Evolutionary conservation across 2,329 filamentous ascomycete genomes (phyloP).

Genomic region (Sclerotinia minor): DNA sequence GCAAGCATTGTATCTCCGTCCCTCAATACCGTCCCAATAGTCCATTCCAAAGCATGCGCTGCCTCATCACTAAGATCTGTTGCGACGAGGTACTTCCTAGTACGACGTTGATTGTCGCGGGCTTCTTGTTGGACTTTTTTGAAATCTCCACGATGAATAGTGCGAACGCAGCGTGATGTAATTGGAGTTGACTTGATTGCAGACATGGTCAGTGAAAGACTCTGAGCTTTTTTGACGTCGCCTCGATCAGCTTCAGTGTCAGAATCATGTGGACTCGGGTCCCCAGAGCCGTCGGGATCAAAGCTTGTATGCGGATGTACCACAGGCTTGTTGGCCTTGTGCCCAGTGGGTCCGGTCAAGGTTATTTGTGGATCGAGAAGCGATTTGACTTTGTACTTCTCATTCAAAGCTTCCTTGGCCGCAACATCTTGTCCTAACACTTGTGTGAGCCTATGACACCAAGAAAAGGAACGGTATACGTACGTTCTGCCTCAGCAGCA

Average conservation of each 20-base stretch:
- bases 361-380: constrained; percentile 62
- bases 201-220: constrained; percentile 77
- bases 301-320: constrained; percentile 85
- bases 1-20: constrained; percentile 93
- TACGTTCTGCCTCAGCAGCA: constrained; percentile 77
- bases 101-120: constrained; percentile 73
- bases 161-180: constrained; percentile 79
- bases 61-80: constrained; percentile 94
- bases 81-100: constrained; percentile 91
- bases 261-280: constrained; percentile 66
- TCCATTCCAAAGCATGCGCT: constrained; percentile 94
- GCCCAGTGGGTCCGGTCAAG: constrained; percentile 61
- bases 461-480: constrained; percentile 42
- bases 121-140: constrained; percentile 72
- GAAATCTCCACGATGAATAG: constrained; percentile 88
- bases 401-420: constrained; percentile 28
- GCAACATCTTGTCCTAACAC: constrained; percentile 34
- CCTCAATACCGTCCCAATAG: constrained; percentile 88
- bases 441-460: neutral
- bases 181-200: constrained; percentile 74
- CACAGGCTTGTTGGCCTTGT: constrained; percentile 54
- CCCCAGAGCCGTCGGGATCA: constrained; percentile 57
- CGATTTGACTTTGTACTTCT: constrained; percentile 39
- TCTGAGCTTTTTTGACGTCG: constrained; percentile 86
- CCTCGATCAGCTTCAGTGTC: constrained; percentile 83